These are phyloP conservation scores for Secale cereale DNA, from an alignment of 176 grass and related monocot genomes.

Conservation along the genomic window DNA sequence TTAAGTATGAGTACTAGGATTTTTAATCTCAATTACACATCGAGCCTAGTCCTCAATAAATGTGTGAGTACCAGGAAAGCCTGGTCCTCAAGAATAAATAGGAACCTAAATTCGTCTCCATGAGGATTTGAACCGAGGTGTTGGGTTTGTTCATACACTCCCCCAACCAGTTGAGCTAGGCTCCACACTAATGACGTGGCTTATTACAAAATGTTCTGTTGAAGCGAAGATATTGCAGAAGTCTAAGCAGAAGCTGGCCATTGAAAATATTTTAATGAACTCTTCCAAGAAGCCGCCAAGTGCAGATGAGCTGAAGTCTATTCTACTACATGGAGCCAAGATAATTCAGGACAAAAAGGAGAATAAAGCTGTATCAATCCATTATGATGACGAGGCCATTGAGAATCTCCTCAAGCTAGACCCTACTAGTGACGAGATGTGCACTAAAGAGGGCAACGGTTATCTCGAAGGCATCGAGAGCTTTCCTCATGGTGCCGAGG, in stretches of 20 bases:
- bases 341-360: slow-evolving; percentile 55
- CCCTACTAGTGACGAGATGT: slow-evolving; percentile 41
- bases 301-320: slow-evolving; percentile 49
- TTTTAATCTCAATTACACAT: too few relatives aligned
- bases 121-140: too few relatives aligned
- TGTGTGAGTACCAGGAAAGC: too few relatives aligned
- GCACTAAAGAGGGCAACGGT: slow-evolving; percentile 50
- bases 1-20: too few relatives aligned
- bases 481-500: slow-evolving; percentile 32
- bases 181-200: too few relatives aligned
- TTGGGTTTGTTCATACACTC: too few relatives aligned
- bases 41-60: too few relatives aligned
- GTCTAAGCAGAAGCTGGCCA: slow-evolving; percentile 61
- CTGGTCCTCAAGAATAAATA: too few relatives aligned
- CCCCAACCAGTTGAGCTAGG: too few relatives aligned
- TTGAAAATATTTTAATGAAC: slow-evolving; percentile 70
- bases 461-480: slow-evolving; percentile 63
- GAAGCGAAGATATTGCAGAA: slow-evolving; percentile 76
- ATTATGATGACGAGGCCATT: slow-evolving; percentile 58
- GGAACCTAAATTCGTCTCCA: too few relatives aligned
- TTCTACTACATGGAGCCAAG: slow-evolving; percentile 59
- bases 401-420: slow-evolving; percentile 65
- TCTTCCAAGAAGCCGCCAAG: slow-evolving; percentile 55
- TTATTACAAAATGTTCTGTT: slow-evolving; percentile 64
- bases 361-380: slow-evolving; percentile 40